Conservation (phyloP, 352 stramenopile genomes). For the Discostella stelligera region DNA sequence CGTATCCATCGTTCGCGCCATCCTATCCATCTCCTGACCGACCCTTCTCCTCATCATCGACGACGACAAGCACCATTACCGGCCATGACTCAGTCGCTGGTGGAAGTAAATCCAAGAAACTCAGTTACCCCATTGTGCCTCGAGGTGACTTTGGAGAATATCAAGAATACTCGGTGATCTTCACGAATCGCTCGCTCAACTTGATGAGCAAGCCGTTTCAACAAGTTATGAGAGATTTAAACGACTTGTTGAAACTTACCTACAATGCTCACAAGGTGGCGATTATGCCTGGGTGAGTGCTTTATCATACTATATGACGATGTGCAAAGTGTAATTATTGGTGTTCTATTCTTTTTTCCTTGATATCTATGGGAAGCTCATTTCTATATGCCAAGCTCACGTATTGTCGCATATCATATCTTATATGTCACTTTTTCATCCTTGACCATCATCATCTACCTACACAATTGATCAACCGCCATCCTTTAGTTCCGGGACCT, state of each 20-base stretch:
- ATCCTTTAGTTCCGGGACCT: conserved; percentile 76
- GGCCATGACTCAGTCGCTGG: background rate
- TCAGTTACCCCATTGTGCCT: conserved; percentile 54
- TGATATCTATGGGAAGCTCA: background rate
- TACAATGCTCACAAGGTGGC: conserved; percentile 84
- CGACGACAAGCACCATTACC: background rate
- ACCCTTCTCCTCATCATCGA: background rate
- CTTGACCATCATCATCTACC: conserved; percentile 2
- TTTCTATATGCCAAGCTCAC: too few relatives aligned
- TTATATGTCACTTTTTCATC: conserved; percentile 2
- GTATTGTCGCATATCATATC: background rate
- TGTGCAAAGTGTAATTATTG: background rate
- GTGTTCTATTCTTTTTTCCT: background rate
- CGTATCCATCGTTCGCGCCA: background rate
- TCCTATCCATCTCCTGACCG: background rate
- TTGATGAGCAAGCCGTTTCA: conserved; percentile 85
- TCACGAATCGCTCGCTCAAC: conserved; percentile 84
- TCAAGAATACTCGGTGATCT: conserved; percentile 83
- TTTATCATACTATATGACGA: background rate
- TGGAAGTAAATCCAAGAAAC: background rate
- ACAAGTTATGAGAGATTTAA: conserved; percentile 83
- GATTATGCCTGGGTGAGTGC: conserved; percentile 80
- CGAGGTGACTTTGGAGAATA: conserved; percentile 74
- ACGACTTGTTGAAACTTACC: conserved; percentile 75
- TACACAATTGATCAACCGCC: background rate